phyloP scores from a whole-genome alignment of 805 yeast genomes.

The Candida arabinofermentans region DNA sequence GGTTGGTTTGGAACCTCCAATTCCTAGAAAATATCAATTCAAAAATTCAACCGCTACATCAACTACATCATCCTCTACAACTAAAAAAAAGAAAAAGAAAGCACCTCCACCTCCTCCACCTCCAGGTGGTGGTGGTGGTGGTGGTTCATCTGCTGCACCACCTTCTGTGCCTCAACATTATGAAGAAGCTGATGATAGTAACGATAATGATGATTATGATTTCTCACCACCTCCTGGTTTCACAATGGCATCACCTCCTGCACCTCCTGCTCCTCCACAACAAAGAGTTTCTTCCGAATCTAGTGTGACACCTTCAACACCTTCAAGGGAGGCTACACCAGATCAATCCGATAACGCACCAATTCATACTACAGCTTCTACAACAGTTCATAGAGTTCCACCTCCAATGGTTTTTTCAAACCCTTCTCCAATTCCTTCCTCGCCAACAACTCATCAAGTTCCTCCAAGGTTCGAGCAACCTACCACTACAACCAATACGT shows the following conservation, averaged over 20 bases:
- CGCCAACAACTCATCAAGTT: conserved; percentile 6
- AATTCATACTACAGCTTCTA: conserved; percentile 32
- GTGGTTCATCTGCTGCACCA: conserved; percentile 16
- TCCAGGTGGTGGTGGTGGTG: no score
- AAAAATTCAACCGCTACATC: conserved; percentile 12
- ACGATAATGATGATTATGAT: conserved; percentile 16
- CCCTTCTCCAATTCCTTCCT: conserved; percentile 1
- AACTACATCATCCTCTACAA: conserved; percentile 10
- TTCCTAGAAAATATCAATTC: conserved; percentile 57
- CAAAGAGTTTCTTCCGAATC: conserved; percentile 3
- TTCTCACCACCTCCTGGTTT: conserved; percentile 19
- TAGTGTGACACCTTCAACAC: conserved; percentile 10
- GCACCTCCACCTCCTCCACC: conserved; percentile 39
- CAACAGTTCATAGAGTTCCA: conserved; percentile 15
- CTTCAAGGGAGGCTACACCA: conserved; percentile 9
- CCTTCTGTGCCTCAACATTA: conserved; percentile 7
- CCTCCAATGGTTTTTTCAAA: conserved; percentile 12
- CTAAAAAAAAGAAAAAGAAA: conserved; percentile 27
- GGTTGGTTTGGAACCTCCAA: conserved; percentile 80
- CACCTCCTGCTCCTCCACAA: background rate
- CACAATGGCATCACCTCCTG: conserved; percentile 5
- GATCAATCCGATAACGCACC: conserved; percentile 15
- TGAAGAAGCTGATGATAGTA: background rate
- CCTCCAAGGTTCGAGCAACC: conserved; percentile 5
- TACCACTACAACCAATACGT: background rate